phyloP scores from a whole-genome alignment of 306 rosid species.

The Glycine latifolia region DNA sequence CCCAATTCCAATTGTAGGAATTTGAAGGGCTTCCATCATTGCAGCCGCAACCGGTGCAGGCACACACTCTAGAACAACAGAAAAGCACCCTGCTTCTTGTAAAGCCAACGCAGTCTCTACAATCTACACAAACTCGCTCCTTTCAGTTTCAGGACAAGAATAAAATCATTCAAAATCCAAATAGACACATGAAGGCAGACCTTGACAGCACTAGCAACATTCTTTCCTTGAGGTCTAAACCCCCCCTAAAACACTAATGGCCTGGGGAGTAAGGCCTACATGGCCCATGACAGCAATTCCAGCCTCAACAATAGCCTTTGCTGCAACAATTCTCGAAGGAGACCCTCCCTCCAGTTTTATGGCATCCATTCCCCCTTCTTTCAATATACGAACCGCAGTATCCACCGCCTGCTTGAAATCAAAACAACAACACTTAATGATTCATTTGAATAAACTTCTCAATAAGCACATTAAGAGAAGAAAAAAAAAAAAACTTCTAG shows the following conservation, averaged over 20 bases:
- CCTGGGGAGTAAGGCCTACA: slow-evolving; percentile 96
- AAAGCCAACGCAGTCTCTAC: slow-evolving; percentile 89
- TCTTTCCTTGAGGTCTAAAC: slow-evolving; percentile 3
- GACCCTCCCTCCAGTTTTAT: slow-evolving; percentile 92
- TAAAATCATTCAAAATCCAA: neutral
- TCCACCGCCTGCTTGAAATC: slow-evolving; percentile 75
- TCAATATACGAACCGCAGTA: slow-evolving; percentile 78
- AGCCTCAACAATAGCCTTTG: slow-evolving; percentile 81
- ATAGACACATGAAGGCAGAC: no score
- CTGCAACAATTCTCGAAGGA: slow-evolving; percentile 78
- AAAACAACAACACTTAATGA: slow-evolving; percentile 26
- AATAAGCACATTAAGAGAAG: no score
- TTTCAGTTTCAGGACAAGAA: slow-evolving; percentile 40
- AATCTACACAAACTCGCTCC: slow-evolving; percentile 56
- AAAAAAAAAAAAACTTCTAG: no score
- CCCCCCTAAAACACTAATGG: slow-evolving; percentile 97
- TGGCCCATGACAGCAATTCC: slow-evolving; percentile 98
- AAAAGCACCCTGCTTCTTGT: slow-evolving; percentile 87
- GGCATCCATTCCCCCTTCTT: slow-evolving; percentile 94
- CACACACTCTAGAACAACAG: slow-evolving; percentile 90
- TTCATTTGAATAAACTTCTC: no score
- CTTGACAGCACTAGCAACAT: no score
- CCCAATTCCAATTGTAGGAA: slow-evolving; percentile 94
- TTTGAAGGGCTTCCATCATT: slow-evolving; percentile 72
- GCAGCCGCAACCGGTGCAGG: slow-evolving; percentile 93